Base-by-base conservation (phyloP, 306 rosid genomes). In the Corylus avellana region DNA sequence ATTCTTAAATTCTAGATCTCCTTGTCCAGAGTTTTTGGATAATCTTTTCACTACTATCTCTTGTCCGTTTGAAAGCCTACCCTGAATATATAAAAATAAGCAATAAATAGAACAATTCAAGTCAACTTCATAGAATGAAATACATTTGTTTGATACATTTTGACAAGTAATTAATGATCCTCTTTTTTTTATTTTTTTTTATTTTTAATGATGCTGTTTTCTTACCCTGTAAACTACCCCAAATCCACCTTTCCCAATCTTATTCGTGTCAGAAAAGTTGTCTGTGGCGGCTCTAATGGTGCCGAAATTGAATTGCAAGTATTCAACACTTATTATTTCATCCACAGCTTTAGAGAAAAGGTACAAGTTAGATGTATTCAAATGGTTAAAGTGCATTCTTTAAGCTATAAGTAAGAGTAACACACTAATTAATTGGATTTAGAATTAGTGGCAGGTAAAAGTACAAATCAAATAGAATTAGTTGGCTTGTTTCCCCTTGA, bases 221-320 rank as follows among this genome's bases (percentile, higher is more conserved):
- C 22, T 12, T 74, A 82, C 93, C 91, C 84, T 77, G 76, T 80
- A 87, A 75, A 87, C 91, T 12, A 64, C 86, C 32, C 91, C 91
- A 80, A 86, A 90, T 73, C 89, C 91, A 27, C 93, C 91, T 82
- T 76, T 81, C 44, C 91, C 93, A 44, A 83, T 55, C 75, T 63
- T 87, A 70, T 84, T 84, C 1, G 79, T 68, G 1, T 58, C 71
- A 0, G 91, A 86, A 76, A 90, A 90, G 4, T 82, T 10, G 29
- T 78, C 53, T 0, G 91, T 89, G 14, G 88, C 89, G 69, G 75
- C 69, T 75, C 79, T 83, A 58, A 87, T 75, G 10, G 80, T 80
- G 12, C 72, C 57, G 47, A 89, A 78, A 56, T 80, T 73, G 62
- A 75, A 84, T 68, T 87, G 90, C 51, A 90, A 62, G n/a, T 84